Evolutionary conservation across 2,329 filamentous ascomycete genomes (phyloP), one percentile per base, ranked within the genome.

Genomic region (Ceratocystis cubensis): DNA sequence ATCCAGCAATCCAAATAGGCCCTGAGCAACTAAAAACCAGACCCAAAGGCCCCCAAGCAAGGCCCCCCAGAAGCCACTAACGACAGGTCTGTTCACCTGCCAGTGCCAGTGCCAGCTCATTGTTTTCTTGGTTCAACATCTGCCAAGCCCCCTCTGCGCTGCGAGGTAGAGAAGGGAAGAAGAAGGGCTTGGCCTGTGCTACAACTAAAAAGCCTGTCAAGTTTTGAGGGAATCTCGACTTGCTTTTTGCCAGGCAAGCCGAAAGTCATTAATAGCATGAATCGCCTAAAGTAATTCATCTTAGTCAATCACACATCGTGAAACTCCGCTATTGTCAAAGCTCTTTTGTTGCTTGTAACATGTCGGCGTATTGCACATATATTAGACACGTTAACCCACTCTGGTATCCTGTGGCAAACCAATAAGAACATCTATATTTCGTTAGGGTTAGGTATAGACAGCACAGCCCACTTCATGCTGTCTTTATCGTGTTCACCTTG

Each of bases 271-370:
- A 17, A 57, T 33, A 57, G 53, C 53, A 57, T 57, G 53, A 33
- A 57, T 33, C 25, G 25, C 53, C 28, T n/a, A 57, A 33, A 57
- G 25, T 15, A 50, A n/a, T 57, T 57, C 53, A 57, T 57, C 53
- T 57, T 57, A 57, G 53, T 57, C 53, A 57, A 57, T 57, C 53
- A 57, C 28, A 57, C 53, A 57, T 57, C 53, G 25, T 57, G 53
- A 57, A 57, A 57, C 53, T 37, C 53, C 7, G 28, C 53, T 17
- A 33, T 57, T 50, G 53, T 57, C 53, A 57, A 57, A 57, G 53
- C 53, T 57, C 28, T 57, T 57, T 33, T 33, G 6, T 56, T 56
- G 20, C 10, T 57, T 20, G 53, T 57, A 57, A 37, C 53, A 57
- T 30, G 5, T 33, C 5, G 13, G 30, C 53, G 17, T n/a, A 50